Conservation (phyloP, 2,329 filamentous ascomycete species). For the Cordyceps pruinosa region DNA sequence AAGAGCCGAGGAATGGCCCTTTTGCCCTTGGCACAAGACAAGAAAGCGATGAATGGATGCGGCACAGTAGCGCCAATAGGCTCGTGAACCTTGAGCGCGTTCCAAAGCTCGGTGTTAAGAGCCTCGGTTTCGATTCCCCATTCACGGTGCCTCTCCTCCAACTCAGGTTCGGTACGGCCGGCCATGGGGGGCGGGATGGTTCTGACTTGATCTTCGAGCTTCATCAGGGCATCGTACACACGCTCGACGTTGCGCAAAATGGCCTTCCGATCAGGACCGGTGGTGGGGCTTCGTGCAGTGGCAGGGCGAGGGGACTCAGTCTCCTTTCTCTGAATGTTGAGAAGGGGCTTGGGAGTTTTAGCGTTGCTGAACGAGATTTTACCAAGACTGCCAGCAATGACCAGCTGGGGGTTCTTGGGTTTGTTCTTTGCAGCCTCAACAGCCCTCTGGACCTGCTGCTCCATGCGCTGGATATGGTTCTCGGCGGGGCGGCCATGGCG, state of each 20-base stretch:
- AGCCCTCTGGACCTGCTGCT: conserved; percentile 94
- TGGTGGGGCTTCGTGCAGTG: conserved; percentile 33
- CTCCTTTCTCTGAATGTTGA: conserved; percentile 90
- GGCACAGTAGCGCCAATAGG: conserved; percentile 70
- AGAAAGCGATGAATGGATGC: conserved; percentile 93
- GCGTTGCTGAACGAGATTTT: conserved; percentile 99
- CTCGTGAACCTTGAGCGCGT: conserved; percentile 83
- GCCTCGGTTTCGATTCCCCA: conserved; percentile 55
- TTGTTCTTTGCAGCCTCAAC: conserved; percentile 96
- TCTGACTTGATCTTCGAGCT: conserved; percentile 87
- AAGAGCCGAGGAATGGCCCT: conserved; percentile 93
- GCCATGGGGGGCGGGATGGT: conserved; percentile 59
- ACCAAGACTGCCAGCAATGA: conserved; percentile 90
- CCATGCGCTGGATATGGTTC: conserved; percentile 98
- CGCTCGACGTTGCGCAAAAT: conserved; percentile 81
- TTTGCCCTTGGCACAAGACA: conserved; percentile 93
- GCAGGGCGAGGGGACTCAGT: conserved; percentile 49
- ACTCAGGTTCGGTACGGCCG: conserved; percentile 53
- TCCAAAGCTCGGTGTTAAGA: conserved; percentile 80
- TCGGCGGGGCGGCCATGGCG: conserved; percentile 78
- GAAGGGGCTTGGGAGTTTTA: conserved; percentile 88
- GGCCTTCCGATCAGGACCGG: conserved; percentile 68
- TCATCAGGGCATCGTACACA: conserved; percentile 84
- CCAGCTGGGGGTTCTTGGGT: conserved; percentile 94
- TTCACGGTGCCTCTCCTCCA: conserved; percentile 67